Percentiles rank a stretch among this genome's conserved stretches.
These are phyloP conservation scores for Microcos paniculata DNA, from an alignment of 345 rosid genomes.

Conservation along the genomic window DNA sequence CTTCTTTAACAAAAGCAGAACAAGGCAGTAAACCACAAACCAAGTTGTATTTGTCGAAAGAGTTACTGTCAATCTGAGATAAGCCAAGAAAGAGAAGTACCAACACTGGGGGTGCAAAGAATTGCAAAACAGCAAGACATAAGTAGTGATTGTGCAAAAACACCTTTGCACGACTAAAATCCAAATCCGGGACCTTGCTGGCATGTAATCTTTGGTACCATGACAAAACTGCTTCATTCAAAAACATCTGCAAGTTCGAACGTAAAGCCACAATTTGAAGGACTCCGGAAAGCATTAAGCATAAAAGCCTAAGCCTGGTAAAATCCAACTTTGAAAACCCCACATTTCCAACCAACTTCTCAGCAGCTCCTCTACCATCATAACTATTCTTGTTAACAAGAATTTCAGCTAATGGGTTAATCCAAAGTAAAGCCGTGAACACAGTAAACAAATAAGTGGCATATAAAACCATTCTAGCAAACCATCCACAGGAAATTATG, in stretches of 20 bases:
- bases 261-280: conserved; percentile 64
- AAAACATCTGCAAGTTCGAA: conserved; percentile 77
- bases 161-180: conserved; percentile 88
- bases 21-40: conserved; percentile 59
- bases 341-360: conserved; percentile 55
- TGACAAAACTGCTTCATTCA: conserved; percentile 86
- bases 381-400: conserved; percentile 35
- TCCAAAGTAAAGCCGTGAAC: conserved; percentile 79
- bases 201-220: conserved; percentile 95
- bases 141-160: conserved; percentile 87
- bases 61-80: conserved; percentile 53
- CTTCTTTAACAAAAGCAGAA: conserved; percentile 46
- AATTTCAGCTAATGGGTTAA: conserved; percentile 64
- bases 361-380: conserved; percentile 28
- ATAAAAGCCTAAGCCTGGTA: conserved; percentile 45
- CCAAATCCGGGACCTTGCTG: conserved; percentile 83
- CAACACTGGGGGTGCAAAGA: conserved; percentile 60
- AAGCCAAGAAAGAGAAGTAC: conserved; percentile 63
- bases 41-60: conserved; percentile 35
- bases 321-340: conserved; percentile 55
- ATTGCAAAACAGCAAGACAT: conserved; percentile 76
- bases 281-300: conserved; percentile 54
- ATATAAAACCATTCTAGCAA: conserved; percentile 62
- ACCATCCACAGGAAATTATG: conserved; percentile 79
- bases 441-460: conserved; percentile 40